Evolutionary conservation across 495 filamentous ascomycete species (phyloP), one percentile per base, ranked within the genome.

Genomic region (Aspergillus bertholletiae): DNA sequence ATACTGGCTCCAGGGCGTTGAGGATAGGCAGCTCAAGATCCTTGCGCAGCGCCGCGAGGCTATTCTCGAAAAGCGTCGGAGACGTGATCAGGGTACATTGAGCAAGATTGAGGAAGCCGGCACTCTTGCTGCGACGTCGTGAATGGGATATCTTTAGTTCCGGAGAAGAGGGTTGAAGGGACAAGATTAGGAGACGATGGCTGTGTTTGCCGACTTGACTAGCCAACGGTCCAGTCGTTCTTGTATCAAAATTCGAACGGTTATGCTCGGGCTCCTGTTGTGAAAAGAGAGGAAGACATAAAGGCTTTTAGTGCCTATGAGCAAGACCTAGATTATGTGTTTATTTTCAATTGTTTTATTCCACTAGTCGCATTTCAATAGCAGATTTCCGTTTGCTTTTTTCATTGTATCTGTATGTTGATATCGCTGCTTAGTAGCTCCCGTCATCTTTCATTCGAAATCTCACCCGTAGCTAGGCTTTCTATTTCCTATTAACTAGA

Each of bases 1-100:
- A 51, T 97, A 97, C 80, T 97, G 92, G 90, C 74, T 98, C 60
- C 83, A 87, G 76, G 88, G 88, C 51, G 88, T 97, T 37, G 88
- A 95, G 69, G 67, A 84, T 63, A 78, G 85, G 55, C 93, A 97
- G 75, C 77, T 84, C 46, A 80, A 80, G 53, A 79, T 91, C 49
- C 77, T 98, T 40, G 76, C 80, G 58, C 86, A 90, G 68, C 86
- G 91, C 62, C 86, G 87, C 68, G 80, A 86, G 60, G 67, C 74
- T 32, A 80, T 98, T 61, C 74, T 97, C 20, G 95, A 96, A 74
- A 98, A 97, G 84, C 77, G 92, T 69, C 84, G 82, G 68, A 74
- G 91, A 70, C 79, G 87, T 68, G 87, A 87, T 45, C 79, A 85
- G 67, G 75, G 80, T 37, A 82, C 86, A 53, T 51, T 65, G 55